These are phyloP conservation scores for Zygnema cylindricum DNA, from an alignment of 139 green algal species.

Conservation along the genomic window DNA sequence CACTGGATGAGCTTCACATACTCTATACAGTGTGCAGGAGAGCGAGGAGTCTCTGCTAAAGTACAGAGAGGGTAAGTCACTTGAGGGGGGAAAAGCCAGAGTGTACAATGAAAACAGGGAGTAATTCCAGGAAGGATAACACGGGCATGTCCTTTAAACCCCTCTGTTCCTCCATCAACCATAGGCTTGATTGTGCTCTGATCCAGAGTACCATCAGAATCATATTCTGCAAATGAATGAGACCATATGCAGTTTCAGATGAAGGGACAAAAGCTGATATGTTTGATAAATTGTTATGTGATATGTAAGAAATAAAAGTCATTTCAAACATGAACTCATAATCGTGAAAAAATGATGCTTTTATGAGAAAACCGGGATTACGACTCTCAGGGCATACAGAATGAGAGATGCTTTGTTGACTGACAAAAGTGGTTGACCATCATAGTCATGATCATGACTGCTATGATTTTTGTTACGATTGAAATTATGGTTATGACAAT, in stretches of 20 bases:
- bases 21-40: conserved; percentile 97
- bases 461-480: no score
- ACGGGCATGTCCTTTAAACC: conserved; percentile 96
- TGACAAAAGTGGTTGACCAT: no score
- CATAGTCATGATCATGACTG: no score
- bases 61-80: conserved; percentile 97
- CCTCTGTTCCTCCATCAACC: conserved; percentile 98
- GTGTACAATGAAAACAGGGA: conserved; percentile 98
- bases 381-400: no score
- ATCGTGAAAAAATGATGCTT: no score
- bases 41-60: conserved; percentile 79
- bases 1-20: conserved; percentile 97
- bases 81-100: conserved; percentile 99
- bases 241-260: no score
- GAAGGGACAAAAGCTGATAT: no score
- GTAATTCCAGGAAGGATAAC: conserved; percentile 95
- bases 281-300: background rate
- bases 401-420: no score
- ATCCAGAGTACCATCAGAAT: conserved; percentile 82
- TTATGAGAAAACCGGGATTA: no score
- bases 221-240: conserved; percentile 73
- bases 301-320: background rate
- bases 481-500: no score
- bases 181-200: conserved; percentile 90
- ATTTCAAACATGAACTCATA: background rate